Evolutionary conservation across 352 stramenopile species (phyloP).

Genomic region (Pythium pyrilobum): DNA sequence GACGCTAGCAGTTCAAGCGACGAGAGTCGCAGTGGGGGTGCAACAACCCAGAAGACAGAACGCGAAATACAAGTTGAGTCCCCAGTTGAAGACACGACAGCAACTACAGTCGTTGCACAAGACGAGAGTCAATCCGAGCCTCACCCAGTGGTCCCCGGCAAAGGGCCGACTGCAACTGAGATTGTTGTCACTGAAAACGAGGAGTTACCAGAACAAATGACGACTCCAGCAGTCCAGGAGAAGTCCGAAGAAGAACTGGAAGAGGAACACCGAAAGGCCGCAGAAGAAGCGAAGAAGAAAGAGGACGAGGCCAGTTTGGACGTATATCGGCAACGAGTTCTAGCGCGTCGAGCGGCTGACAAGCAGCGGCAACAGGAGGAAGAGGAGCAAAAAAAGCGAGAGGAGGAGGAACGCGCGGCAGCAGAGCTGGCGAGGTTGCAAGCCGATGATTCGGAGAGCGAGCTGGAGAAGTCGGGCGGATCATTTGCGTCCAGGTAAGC

Average conservation of each 20-base stretch:
- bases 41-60: too few species aligned
- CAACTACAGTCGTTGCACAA: too few species aligned
- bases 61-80: too few species aligned
- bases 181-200: not conserved
- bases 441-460: conserved; percentile 35
- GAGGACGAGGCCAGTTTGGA: conserved; percentile 56
- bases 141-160: too few species aligned
- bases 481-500: conserved; percentile 68
- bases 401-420: conserved; percentile 32
- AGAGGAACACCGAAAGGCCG: conserved; percentile 23
- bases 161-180: too few species aligned
- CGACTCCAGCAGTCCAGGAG: not conserved
- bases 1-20: too few species aligned
- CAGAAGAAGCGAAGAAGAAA: conserved; percentile 49
- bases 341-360: conserved; percentile 55
- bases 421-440: not conserved
- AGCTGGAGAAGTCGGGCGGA: conserved; percentile 49
- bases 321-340: conserved; percentile 57
- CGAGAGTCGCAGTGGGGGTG: too few species aligned
- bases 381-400: conserved; percentile 29
- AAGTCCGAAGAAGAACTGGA: conserved; percentile 32
- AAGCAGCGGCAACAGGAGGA: conserved; percentile 47
- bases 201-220: too few species aligned
- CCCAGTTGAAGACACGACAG: too few species aligned
- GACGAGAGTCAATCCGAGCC: too few species aligned